phyloP scores from a whole-genome alignment of 179 eudicot species.

The Beta macrorhiza region DNA sequence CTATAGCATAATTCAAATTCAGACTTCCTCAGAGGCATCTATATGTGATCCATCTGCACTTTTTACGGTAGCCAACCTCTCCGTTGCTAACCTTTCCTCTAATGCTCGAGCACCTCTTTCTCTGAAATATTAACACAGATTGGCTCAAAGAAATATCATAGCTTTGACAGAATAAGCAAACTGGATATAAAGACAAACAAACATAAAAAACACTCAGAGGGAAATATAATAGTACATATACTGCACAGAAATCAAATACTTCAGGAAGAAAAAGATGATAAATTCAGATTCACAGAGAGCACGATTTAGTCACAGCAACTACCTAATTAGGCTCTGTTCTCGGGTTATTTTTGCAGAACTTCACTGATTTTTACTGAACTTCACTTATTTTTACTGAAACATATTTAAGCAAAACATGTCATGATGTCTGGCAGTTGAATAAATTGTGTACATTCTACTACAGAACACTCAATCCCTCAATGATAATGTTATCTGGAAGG shows the following conservation, averaged over 20 bases:
- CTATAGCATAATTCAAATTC: conserved; percentile 1
- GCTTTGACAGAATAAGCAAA: no score
- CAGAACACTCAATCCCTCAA: no score
- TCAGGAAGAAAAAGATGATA: not conserved
- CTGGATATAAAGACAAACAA: not conserved
- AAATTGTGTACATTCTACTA: no score
- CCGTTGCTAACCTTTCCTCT: conserved; percentile 90
- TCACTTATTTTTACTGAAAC: no score
- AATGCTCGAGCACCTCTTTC: conserved; percentile 97
- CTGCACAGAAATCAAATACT: not conserved
- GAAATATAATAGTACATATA: not conserved
- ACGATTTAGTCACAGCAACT: not conserved
- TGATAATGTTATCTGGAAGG: no score
- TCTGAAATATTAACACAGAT: conserved; percentile 42
- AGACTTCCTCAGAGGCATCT: conserved; percentile 40
- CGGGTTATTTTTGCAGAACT: no score
- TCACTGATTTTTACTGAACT: no score
- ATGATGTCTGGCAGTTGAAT: not conserved
- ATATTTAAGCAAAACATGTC: no score
- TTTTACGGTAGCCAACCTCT: conserved; percentile 56
- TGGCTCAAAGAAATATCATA: not conserved
- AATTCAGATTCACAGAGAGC: not conserved
- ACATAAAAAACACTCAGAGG: not conserved
- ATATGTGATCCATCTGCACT: conserved; percentile 47
- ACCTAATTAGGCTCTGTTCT: not conserved